Conservation (phyloP, 2,329 filamentous ascomycete genomes). For the Pestalotiopsis sp. region DNA sequence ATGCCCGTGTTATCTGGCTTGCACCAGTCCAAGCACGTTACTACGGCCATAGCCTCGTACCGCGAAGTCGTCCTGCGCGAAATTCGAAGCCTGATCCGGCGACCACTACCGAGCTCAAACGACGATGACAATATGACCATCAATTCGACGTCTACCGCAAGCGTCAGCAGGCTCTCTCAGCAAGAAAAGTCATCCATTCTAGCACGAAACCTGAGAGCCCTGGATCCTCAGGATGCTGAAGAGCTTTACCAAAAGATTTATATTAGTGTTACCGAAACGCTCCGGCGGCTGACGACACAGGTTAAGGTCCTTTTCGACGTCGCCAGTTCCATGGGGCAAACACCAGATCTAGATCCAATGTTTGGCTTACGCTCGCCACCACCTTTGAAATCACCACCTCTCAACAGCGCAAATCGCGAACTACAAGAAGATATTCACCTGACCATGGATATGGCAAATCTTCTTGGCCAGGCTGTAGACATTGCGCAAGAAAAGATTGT, state of each 20-base stretch:
- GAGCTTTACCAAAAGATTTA: conserved; percentile 82
- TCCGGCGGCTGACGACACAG: conserved; percentile 84
- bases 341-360: conserved; percentile 26
- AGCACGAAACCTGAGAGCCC: conserved; percentile 81
- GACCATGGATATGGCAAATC: conserved; percentile 74
- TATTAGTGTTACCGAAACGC: conserved; percentile 81
- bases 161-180: conserved; percentile 69
- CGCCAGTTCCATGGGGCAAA: conserved; percentile 70
- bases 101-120: conserved; percentile 85
- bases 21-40: conserved; percentile 79
- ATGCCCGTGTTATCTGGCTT: conserved; percentile 75
- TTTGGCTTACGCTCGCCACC: conserved; percentile 48
- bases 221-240: conserved; percentile 85
- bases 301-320: conserved; percentile 95
- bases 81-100: conserved; percentile 81
- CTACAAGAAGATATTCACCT: conserved; percentile 77
- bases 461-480: conserved; percentile 80
- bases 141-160: conserved; percentile 79
- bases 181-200: conserved; percentile 90
- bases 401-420: conserved; percentile 51
- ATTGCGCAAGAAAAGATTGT: conserved; percentile 77
- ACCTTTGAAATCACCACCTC: conserved; percentile 49
- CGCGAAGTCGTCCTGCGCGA: conserved; percentile 84
- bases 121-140: conserved; percentile 94
- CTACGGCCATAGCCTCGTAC: conserved; percentile 80